Evolutionary conservation across 768 basidiomycete genomes (phyloP).

Genomic region (Panaeolus papilionaceus): DNA sequence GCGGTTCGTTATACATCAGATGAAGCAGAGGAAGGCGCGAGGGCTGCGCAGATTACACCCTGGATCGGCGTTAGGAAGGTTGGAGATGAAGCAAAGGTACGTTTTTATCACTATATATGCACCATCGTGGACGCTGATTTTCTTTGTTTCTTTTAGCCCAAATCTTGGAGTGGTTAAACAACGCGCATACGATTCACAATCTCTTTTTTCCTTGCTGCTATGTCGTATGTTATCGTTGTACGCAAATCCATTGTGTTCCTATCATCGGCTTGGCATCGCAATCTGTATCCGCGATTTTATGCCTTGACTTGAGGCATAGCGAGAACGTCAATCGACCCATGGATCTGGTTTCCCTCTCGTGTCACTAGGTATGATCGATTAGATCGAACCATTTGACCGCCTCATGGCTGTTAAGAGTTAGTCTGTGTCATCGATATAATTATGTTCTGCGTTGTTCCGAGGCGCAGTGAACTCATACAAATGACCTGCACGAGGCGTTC

Average conservation of each 20-base stretch:
- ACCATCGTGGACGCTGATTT: neutral
- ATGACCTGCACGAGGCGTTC: no score
- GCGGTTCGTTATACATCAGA: slow-evolving; percentile 92
- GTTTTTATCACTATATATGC: neutral
- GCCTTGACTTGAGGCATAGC: no score
- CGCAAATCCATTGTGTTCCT: neutral
- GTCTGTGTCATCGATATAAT: no score
- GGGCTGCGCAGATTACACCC: slow-evolving; percentile 58
- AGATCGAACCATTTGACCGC: no score
- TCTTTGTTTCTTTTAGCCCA: neutral
- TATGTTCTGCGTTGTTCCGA: no score
- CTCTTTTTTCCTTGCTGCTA: neutral
- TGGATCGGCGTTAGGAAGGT: slow-evolving; percentile 65
- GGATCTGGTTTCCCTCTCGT: no score
- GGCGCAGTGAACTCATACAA: no score
- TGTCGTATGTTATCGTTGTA: neutral
- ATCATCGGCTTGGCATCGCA: no score
- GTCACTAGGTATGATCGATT: no score
- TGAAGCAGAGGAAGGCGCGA: slow-evolving; percentile 73
- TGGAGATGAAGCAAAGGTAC: slow-evolving; percentile 76
- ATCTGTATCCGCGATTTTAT: no score
- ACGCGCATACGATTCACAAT: neutral
- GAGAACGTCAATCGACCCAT: no score
- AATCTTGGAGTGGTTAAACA: neutral
- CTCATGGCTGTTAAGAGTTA: no score